Evolutionary conservation across 345 rosid species (phyloP).

Genomic region (Garcia nutans): DNA sequence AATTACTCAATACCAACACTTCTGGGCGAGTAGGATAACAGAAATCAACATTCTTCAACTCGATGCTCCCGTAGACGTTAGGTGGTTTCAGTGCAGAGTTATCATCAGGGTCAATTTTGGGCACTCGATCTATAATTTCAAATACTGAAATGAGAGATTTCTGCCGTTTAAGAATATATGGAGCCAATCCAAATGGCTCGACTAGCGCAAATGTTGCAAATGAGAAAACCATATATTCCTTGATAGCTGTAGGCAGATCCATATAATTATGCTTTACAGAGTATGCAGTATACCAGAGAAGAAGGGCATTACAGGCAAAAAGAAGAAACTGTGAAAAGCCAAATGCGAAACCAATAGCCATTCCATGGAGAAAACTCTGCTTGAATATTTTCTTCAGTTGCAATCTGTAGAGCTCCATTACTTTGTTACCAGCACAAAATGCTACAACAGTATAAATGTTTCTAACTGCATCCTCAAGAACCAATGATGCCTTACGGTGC

Average conservation of each 20-base stretch:
- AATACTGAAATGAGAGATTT: conserved; percentile 88
- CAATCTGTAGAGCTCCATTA: conserved; percentile 92
- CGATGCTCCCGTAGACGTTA: conserved; percentile 94
- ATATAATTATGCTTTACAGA: conserved; percentile 47
- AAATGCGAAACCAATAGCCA: conserved; percentile 95
- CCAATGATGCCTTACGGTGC: conserved; percentile 98
- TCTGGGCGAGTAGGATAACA: conserved; percentile 93
- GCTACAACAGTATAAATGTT: conserved; percentile 99
- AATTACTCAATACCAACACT: conserved; percentile 89
- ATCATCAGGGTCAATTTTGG: conserved; percentile 96
- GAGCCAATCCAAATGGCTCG: conserved; percentile 99
- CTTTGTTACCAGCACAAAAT: conserved; percentile 98
- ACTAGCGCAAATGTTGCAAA: conserved; percentile 98
- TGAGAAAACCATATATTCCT: conserved; percentile 96
- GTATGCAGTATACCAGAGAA: conserved; percentile 88
- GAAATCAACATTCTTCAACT: conserved; percentile 91
- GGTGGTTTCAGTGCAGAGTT: conserved; percentile 84
- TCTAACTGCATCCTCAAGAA: conserved; percentile 98
- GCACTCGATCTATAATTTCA: conserved; percentile 94
- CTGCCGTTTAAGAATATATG: conserved; percentile 92
- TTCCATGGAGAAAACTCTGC: conserved; percentile 88
- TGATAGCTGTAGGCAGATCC: conserved; percentile 72
- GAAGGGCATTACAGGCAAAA: conserved; percentile 96
- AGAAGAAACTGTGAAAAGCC: conserved; percentile 99
- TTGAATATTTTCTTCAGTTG: conserved; percentile 77